Percentiles rank a stretch among this genome's conserved stretches.
Evolutionary conservation across 768 basidiomycete species (phyloP).

Genomic region (Asterophora lycoperdoides): DNA sequence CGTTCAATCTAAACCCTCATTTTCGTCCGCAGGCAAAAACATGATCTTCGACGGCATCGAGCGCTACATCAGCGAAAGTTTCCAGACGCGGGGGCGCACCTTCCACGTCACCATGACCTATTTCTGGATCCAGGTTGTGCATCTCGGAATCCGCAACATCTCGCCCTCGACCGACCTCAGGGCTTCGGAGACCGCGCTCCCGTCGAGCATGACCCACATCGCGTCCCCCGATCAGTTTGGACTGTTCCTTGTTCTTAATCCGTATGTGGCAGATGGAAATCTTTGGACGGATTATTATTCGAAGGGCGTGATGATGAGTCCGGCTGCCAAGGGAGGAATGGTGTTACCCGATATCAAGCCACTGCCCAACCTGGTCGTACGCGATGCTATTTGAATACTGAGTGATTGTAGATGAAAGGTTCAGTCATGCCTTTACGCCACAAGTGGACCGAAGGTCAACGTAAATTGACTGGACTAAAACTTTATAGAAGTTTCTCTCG

Average conservation of each 20-base stretch:
- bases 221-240: constrained; percentile 28
- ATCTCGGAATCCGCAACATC: constrained; percentile 40
- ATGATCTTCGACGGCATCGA: constrained; percentile 41
- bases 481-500: no score
- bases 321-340: constrained; percentile 35
- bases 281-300: constrained; percentile 42
- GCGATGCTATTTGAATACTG: constrained; percentile 27
- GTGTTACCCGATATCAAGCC: constrained; percentile 43
- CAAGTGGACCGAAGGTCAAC: no score
- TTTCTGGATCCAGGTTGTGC: constrained; percentile 48
- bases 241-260: constrained; percentile 36
- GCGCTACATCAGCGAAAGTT: constrained; percentile 33
- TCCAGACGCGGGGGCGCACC: constrained; percentile 31
- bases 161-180: constrained; percentile 14
- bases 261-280: constrained; percentile 37
- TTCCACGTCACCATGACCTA: constrained; percentile 48
- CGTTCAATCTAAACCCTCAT: no score
- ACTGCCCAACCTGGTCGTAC: constrained; percentile 34
- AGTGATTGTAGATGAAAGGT: no score
- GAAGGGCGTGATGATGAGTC: constrained; percentile 40
- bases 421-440: no score
- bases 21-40: constrained; percentile 34
- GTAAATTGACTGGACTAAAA: no score
- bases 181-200: constrained; percentile 1
- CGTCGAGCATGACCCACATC: constrained; percentile 3